Evolutionary conservation across 2,329 filamentous ascomycete genomes (phyloP).

Genomic region (Tricladium varicosporioides): DNA sequence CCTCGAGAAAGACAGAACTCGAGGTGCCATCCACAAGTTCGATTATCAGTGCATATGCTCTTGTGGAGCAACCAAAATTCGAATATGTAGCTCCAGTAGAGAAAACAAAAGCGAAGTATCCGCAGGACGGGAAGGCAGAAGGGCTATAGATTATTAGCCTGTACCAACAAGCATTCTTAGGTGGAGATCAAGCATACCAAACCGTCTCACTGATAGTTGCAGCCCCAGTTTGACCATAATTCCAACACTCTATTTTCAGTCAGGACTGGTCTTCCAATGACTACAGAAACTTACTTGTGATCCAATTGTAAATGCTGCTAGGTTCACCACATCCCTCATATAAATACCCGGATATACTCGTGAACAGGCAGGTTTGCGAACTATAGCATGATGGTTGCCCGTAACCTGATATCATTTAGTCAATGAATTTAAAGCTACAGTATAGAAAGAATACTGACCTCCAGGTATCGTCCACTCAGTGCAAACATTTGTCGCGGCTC

Average conservation of each 20-base stretch:
- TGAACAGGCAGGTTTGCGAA: conserved; percentile 25
- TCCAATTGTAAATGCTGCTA: conserved; percentile 22
- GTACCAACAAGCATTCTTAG: neutral
- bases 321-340: conserved; percentile 27
- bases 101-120: conserved; percentile 24
- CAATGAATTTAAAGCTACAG: neutral
- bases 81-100: conserved; percentile 14
- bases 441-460: conserved; percentile 1
- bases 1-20: neutral
- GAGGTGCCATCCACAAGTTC: conserved; percentile 10
- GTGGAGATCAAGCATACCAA: conserved; percentile 14
- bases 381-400: conserved; percentile 21
- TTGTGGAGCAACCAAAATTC: conserved; percentile 24
- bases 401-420: conserved; percentile 3
- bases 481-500: conserved; percentile 19
- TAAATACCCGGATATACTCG: conserved; percentile 12
- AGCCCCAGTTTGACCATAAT: conserved; percentile 13
- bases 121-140: conserved; percentile 19
- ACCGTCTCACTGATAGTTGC: conserved; percentile 18
- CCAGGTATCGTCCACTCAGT: conserved; percentile 28
- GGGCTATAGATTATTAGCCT: conserved; percentile 7
- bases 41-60: conserved; percentile 15
- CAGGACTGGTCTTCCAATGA: neutral
- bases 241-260: conserved; percentile 15
- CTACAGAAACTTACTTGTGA: conserved; percentile 12